phyloP scores from a whole-genome alignment of 345 rosid species.

The Hibiscus syriacus region DNA sequence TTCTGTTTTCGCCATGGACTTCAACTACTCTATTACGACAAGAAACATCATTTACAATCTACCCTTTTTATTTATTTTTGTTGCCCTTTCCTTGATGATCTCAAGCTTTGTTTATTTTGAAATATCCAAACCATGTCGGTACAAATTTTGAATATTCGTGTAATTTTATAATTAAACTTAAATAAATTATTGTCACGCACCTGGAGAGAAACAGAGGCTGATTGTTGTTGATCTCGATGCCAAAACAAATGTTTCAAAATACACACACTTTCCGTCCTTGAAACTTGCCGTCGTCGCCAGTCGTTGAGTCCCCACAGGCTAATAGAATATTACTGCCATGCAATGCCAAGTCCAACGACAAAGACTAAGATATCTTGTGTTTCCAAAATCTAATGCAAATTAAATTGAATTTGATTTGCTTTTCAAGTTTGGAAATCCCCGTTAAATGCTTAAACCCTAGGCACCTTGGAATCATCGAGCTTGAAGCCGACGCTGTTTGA shows the following conservation, averaged over 20 bases:
- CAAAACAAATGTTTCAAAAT: background rate
- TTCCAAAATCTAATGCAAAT: background rate
- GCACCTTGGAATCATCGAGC: slow-evolving; percentile 25
- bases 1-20: background rate
- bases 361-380: background rate
- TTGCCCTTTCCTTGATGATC: background rate
- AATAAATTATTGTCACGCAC: background rate
- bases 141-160: no score
- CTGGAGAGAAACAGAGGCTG: background rate
- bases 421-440: background rate
- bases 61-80: background rate
- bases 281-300: background rate
- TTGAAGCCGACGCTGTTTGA: slow-evolving; percentile 19
- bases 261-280: background rate
- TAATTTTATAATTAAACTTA: no score
- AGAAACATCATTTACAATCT: background rate
- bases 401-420: background rate
- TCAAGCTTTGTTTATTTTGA: background rate
- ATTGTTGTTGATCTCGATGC: slow-evolving; percentile 2
- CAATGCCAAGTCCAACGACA: background rate
- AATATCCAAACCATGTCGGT: background rate
- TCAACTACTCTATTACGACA: background rate
- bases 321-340: background rate
- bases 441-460: background rate
- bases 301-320: background rate